phyloP scores from a whole-genome alignment of 768 basidiomycete genomes.

The Rubroboletus satanas region DNA sequence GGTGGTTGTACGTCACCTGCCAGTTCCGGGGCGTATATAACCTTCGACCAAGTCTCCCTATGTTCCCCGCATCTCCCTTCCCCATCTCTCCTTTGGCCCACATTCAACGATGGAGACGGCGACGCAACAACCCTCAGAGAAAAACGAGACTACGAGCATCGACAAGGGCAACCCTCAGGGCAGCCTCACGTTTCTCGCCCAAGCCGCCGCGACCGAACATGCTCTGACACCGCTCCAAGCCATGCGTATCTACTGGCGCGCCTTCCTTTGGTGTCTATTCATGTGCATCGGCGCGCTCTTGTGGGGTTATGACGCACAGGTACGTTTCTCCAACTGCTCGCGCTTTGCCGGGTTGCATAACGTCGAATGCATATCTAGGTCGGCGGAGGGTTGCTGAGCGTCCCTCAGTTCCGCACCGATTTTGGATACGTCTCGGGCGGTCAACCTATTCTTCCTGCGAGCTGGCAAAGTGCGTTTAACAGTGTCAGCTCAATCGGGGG shows the following conservation, averaged over 20 bases:
- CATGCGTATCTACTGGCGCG: conserved; percentile 24
- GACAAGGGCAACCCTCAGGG: conserved; percentile 5
- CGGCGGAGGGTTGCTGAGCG: conserved; percentile 18
- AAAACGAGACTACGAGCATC: conserved; percentile 1
- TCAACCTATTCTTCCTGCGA: conserved; percentile 19
- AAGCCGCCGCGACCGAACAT: conserved; percentile 21
- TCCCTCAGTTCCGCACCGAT: conserved; percentile 26
- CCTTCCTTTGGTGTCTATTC: conserved; percentile 23
- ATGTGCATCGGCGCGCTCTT: conserved; percentile 24
- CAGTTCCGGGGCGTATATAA: background rate
- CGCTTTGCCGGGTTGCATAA: background rate
- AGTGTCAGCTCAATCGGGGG: conserved; percentile 23
- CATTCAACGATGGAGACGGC: conserved; percentile 4
- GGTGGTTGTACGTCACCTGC: background rate
- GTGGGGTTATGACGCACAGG: conserved; percentile 27
- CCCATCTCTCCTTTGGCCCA: background rate
- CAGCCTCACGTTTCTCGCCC: conserved; percentile 21
- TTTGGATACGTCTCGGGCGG: conserved; percentile 16
- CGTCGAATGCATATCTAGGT: conserved; percentile 5
- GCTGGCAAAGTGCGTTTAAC: conserved; percentile 29
- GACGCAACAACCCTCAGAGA: conserved; percentile 3
- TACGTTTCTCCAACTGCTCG: conserved; percentile 1
- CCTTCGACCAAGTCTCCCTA: background rate
- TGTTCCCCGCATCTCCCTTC: background rate
- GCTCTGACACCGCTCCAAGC: conserved; percentile 19